Conservation (phyloP, 2,329 filamentous ascomycete genomes). For the Colletotrichum sp. region DNA sequence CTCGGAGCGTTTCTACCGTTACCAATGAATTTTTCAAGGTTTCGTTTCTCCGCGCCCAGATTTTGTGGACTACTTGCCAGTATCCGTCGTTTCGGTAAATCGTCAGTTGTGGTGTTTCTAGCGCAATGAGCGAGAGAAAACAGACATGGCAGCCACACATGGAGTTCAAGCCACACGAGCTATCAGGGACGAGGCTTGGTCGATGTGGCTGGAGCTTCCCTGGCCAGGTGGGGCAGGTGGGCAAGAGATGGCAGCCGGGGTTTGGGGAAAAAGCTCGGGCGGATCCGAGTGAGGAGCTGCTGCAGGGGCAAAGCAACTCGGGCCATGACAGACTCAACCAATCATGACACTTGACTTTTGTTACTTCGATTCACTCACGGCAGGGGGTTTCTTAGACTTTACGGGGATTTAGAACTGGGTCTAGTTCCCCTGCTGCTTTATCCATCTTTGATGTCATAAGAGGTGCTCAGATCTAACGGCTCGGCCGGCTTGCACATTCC, state of each 20-base stretch:
- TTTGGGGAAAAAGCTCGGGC: neutral
- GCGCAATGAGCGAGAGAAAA: neutral
- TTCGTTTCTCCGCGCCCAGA: neutral
- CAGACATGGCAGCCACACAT: neutral
- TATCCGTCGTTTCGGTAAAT: neutral
- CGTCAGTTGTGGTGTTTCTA: conserved; percentile 7
- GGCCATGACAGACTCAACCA: neutral
- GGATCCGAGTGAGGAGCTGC: neutral
- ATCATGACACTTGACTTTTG: neutral
- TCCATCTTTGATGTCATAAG: neutral
- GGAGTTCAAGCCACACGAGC: neutral
- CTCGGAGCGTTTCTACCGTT: neutral
- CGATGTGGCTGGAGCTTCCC: neutral
- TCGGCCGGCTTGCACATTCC: neutral
- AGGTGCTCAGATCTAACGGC: neutral
- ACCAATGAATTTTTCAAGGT: neutral
- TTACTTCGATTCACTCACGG: neutral
- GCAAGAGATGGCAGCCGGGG: neutral
- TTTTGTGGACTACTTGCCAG: neutral
- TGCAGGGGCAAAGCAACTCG: neutral
- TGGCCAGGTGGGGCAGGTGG: neutral
- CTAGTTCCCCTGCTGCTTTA: neutral
- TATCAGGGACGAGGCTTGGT: neutral
- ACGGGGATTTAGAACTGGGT: neutral
- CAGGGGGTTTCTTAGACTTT: neutral